Evolutionary conservation across 2,329 filamentous ascomycete species (phyloP).

Genomic region (Cladosporium oxysporum): DNA sequence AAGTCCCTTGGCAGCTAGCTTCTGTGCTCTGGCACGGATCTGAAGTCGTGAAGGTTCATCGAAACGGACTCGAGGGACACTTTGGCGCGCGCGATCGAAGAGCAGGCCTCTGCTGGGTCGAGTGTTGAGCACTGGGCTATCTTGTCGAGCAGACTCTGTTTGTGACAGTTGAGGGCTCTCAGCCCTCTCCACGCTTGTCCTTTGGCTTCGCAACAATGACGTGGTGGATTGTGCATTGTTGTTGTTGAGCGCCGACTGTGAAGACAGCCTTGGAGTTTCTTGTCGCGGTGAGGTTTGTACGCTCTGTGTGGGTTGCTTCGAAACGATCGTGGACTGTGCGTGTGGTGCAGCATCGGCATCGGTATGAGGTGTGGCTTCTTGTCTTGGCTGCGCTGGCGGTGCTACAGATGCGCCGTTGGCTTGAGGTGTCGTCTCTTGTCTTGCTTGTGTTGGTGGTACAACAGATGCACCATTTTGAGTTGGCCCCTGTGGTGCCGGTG

Average conservation of each 20-base stretch:
- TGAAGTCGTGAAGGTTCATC: constrained; percentile 35
- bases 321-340: background rate
- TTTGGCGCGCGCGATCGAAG: constrained; percentile 12
- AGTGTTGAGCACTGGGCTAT: background rate
- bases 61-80: constrained; percentile 30
- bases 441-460: background rate
- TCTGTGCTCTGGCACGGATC: constrained; percentile 33
- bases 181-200: background rate
- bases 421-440: background rate
- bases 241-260: constrained; percentile 16
- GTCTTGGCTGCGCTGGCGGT: background rate
- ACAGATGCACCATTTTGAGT: background rate
- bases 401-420: background rate
- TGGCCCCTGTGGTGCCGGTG: background rate
- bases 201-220: constrained; percentile 30
- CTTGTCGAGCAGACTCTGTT: background rate
- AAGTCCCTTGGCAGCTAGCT: constrained; percentile 32
- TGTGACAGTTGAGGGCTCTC: background rate
- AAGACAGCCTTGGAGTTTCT: constrained; percentile 10
- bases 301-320: background rate
- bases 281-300: constrained; percentile 1
- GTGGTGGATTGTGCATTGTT: constrained; percentile 11
- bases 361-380: background rate
- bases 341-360: background rate
- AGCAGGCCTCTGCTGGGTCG: constrained; percentile 8